A percentile compares a stretch with the other conserved stretches of the same genome.
Conservation (phyloP, 2,329 filamentous ascomycete genomes). For the Pseudocercospora eumusae region DNA sequence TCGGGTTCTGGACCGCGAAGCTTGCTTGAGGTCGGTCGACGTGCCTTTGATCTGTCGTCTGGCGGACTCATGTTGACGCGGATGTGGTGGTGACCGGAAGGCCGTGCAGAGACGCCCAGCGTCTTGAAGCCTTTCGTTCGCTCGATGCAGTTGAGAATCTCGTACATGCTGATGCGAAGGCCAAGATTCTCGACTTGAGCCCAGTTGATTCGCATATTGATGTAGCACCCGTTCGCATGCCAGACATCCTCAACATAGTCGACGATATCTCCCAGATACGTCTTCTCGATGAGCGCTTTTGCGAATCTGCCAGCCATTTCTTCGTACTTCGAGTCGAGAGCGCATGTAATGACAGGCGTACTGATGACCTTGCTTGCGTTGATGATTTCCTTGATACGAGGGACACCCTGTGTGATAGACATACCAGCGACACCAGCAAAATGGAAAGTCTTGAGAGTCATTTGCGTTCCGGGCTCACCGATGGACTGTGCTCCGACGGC, state of each 20-base stretch:
- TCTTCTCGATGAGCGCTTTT: conserved; percentile 93
- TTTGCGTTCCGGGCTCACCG: conserved; percentile 96
- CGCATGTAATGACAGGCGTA: conserved; percentile 89
- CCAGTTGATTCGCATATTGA: conserved; percentile 80
- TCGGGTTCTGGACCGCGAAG: conserved; percentile 41
- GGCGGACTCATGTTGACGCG: conserved; percentile 66
- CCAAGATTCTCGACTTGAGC: conserved; percentile 77
- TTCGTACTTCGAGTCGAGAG: conserved; percentile 72
- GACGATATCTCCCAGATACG: conserved; percentile 79
- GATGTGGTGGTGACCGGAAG: conserved; percentile 51
- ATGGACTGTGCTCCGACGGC: conserved; percentile 97
- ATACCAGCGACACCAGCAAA: conserved; percentile 99
- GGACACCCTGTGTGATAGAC: conserved; percentile 99
- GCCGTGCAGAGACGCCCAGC: conserved; percentile 34
- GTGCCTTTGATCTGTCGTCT: conserved; percentile 42
- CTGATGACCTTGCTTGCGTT: conserved; percentile 93
- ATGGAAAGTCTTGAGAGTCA: conserved; percentile 99
- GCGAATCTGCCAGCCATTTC: conserved; percentile 84
- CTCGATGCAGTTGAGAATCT: conserved; percentile 76
- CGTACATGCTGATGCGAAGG: conserved; percentile 70
- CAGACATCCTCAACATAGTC: conserved; percentile 84
- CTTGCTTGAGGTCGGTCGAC: conserved; percentile 45
- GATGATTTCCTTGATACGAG: conserved; percentile 99
- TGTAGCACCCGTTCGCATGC: conserved; percentile 72
- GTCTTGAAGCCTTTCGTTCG: conserved; percentile 79